Evolutionary conservation across 2,329 filamentous ascomycete genomes (phyloP).

Genomic region (Phyllosticta capitalensis): DNA sequence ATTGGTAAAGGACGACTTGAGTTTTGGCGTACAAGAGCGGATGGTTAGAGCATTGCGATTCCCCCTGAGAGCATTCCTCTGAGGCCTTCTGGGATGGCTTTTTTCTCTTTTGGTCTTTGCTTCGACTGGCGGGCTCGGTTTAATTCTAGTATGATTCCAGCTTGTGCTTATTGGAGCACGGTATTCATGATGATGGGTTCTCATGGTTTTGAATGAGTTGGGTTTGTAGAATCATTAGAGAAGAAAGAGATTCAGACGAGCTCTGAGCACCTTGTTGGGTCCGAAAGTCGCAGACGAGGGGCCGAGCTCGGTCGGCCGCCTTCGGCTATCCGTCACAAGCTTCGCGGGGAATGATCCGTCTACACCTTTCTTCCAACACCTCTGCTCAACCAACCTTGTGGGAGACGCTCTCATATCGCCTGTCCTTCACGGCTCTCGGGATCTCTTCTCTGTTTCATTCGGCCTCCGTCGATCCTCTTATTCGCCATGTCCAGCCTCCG

Average conservation of each 20-base stretch:
- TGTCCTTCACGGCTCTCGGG: neutral
- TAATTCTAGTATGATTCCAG: neutral
- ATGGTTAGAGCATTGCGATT: neutral
- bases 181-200: neutral
- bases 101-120: neutral
- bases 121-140: neutral
- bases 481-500: constrained; percentile 33
- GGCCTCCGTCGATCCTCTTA: neutral
- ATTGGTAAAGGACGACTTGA: constrained; percentile 32
- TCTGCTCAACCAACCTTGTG: neutral
- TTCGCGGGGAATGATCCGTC: neutral
- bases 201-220: neutral
- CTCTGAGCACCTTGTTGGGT: neutral
- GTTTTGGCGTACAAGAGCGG: neutral
- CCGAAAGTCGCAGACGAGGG: neutral
- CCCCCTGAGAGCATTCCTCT: neutral
- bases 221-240: neutral
- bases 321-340: neutral
- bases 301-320: neutral
- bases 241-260: neutral
- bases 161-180: neutral
- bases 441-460: neutral
- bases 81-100: neutral
- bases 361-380: neutral
- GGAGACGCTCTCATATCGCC: neutral